A percentile compares a stretch with the other conserved stretches of the same genome.
These are phyloP conservation scores for Tulasnella sp. DNA, from an alignment of 768 basidiomycete species.

Conservation along the genomic window DNA sequence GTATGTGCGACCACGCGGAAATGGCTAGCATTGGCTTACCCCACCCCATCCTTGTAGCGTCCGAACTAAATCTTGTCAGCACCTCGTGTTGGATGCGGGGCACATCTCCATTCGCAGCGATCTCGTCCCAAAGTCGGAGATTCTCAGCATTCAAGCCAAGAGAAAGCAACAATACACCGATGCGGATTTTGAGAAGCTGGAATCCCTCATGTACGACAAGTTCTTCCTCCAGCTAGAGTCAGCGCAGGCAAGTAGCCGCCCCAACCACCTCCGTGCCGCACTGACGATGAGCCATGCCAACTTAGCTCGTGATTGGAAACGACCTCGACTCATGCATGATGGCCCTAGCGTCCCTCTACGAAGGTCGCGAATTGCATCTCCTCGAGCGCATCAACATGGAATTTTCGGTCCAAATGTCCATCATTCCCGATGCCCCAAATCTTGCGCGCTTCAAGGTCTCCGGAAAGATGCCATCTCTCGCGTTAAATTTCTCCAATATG, in stretches of 20 bases:
- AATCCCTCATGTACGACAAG: conserved; percentile 93
- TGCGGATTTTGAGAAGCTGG: conserved; percentile 72
- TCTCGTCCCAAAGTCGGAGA: conserved; percentile 68
- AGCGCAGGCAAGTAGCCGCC: conserved; percentile 58
- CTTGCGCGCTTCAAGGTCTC: conserved; percentile 83
- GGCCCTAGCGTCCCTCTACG: conserved; percentile 50
- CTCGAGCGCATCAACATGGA: conserved; percentile 86
- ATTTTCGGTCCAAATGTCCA: conserved; percentile 82
- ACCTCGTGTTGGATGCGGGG: conserved; percentile 89
- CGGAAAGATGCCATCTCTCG: conserved; percentile 74
- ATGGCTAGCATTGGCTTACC: no score
- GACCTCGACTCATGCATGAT: conserved; percentile 69
- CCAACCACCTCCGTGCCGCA: background rate
- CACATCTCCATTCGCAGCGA: conserved; percentile 91
- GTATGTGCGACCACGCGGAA: conserved; percentile 31
- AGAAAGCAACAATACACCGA: conserved; percentile 74
- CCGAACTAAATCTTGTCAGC: conserved; percentile 60
- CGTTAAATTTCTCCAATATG: conserved; percentile 78
- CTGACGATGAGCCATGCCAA: conserved; percentile 9
- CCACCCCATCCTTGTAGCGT: conserved; percentile 43
- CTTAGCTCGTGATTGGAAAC: conserved; percentile 78
- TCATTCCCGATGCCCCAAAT: conserved; percentile 69
- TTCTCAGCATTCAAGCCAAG: conserved; percentile 68
- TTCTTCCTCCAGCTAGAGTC: conserved; percentile 68
- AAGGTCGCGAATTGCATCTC: conserved; percentile 52